These are phyloP conservation scores for Ophiostoma himal-ulmi DNA, from an alignment of 2,329 filamentous ascomycete genomes.

Conservation along the genomic window DNA sequence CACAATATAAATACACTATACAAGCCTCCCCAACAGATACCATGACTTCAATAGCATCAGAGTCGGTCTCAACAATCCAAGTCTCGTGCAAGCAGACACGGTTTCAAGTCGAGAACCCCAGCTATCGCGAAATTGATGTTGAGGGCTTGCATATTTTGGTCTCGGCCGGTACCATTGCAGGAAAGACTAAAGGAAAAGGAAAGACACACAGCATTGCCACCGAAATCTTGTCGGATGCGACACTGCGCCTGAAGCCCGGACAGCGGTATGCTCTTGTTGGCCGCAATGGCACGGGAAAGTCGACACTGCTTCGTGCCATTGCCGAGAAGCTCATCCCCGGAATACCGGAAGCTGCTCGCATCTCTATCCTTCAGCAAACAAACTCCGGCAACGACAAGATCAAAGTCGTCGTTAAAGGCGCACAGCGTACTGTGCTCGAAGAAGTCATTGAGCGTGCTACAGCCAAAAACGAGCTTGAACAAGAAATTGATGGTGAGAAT, in stretches of 20 bases:
- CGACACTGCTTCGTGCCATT: slow-evolving; percentile 69
- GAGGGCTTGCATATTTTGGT: slow-evolving; percentile 66
- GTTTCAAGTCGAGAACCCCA: slow-evolving; percentile 54
- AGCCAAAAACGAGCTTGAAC: slow-evolving; percentile 50
- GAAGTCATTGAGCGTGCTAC: slow-evolving; percentile 61
- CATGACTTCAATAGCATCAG: neutral
- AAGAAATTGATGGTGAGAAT: slow-evolving; percentile 43
- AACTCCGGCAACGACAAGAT: slow-evolving; percentile 32
- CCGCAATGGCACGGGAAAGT: slow-evolving; percentile 77
- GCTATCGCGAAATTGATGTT: slow-evolving; percentile 59
- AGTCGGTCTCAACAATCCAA: slow-evolving; percentile 48
- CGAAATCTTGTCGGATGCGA: slow-evolving; percentile 64
- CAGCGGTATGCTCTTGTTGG: slow-evolving; percentile 73
- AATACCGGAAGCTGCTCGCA: slow-evolving; percentile 58
- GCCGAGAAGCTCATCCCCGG: slow-evolving; percentile 74
- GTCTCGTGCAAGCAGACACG: slow-evolving; percentile 63
- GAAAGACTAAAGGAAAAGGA: neutral
- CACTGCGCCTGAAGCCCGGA: slow-evolving; percentile 65
- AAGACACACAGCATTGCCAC: neutral
- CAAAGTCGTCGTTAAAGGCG: neutral
- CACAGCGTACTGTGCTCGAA: slow-evolving; percentile 49
- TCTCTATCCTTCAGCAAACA: slow-evolving; percentile 66
- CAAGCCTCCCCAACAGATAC: neutral
- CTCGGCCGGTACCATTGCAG: neutral
- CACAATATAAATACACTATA: no score